Percentiles rank a stretch among this genome's conserved stretches.
These are phyloP conservation scores for Thyridium curvatum DNA, from an alignment of 2,329 filamentous ascomycete species.

Conservation along the genomic window DNA sequence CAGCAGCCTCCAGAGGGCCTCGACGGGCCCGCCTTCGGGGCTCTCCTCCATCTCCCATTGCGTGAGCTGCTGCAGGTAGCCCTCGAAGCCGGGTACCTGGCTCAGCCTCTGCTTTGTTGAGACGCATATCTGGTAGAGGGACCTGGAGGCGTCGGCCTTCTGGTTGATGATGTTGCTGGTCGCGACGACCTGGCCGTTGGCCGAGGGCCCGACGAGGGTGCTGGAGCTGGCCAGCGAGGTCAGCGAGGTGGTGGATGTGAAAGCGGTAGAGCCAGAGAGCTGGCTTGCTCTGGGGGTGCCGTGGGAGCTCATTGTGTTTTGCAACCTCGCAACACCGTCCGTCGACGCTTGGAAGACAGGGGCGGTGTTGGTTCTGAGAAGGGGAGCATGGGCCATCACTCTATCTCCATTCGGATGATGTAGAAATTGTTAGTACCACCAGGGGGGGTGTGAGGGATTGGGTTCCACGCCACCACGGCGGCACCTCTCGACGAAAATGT, in stretches of 20 bases:
- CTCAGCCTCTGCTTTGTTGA: constrained; percentile 74
- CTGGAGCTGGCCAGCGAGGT: constrained; percentile 38
- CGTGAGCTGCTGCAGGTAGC: constrained; percentile 66
- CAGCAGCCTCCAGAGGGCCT: constrained; percentile 83
- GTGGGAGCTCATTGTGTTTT: constrained; percentile 46
- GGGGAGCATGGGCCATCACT: constrained; percentile 54
- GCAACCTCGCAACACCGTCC: constrained; percentile 37
- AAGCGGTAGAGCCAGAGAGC: constrained; percentile 54
- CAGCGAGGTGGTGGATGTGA: constrained; percentile 46
- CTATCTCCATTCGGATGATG: constrained; percentile 31
- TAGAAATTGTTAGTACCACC: background rate
- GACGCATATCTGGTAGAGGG: constrained; percentile 92
- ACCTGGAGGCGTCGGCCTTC: constrained; percentile 83
- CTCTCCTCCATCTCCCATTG: constrained; percentile 57
- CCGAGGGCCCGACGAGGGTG: constrained; percentile 30
- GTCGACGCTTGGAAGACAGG: constrained; percentile 45
- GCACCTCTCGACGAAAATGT: no score
- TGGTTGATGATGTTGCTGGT: constrained; percentile 96
- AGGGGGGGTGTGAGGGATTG: constrained; percentile 1
- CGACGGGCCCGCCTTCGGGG: constrained; percentile 70
- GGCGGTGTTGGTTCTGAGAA: constrained; percentile 53
- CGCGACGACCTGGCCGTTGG: constrained; percentile 62
- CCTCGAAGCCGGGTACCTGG: constrained; percentile 77
- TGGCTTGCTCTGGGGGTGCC: constrained; percentile 50
- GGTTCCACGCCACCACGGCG: background rate